Conservation (phyloP, 805 yeast genomes). For the Groenewaldozyma salmanticensis region DNA sequence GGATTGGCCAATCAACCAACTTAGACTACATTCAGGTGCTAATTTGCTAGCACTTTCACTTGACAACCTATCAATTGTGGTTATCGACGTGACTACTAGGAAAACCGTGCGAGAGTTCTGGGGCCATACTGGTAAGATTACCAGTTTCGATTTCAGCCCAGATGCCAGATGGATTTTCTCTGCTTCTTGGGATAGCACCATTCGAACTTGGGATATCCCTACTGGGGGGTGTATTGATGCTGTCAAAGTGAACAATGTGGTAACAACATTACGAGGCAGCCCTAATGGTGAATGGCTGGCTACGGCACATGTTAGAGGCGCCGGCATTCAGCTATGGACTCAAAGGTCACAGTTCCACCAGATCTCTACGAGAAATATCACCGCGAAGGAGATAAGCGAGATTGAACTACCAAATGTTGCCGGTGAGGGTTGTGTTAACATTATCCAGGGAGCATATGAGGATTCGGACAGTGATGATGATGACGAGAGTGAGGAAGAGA, state of each 20-base stretch:
- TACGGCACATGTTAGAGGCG: constrained; percentile 82
- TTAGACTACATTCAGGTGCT: constrained; percentile 72
- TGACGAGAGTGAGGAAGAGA: constrained; percentile 26
- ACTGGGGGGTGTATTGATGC: constrained; percentile 97
- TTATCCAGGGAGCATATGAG: constrained; percentile 72
- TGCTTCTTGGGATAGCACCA: constrained; percentile 71
- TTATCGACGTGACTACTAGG: constrained; percentile 74
- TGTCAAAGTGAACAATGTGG: constrained; percentile 65
- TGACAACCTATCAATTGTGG: constrained; percentile 77
- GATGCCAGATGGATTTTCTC: constrained; percentile 94
- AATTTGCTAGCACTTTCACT: constrained; percentile 78
- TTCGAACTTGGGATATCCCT: constrained; percentile 96
- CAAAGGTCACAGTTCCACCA: constrained; percentile 75
- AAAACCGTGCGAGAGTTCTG: constrained; percentile 74
- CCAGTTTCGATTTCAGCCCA: constrained; percentile 82
- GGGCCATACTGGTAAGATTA: constrained; percentile 86
- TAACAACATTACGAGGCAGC: constrained; percentile 69
- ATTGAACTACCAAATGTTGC: constrained; percentile 64
- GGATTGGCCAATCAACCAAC: constrained; percentile 65
- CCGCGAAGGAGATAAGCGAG: constrained; percentile 47
- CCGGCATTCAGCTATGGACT: constrained; percentile 89
- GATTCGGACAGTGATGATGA: constrained; percentile 25
- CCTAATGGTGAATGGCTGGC: constrained; percentile 87
- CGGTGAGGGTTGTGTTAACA: constrained; percentile 63
- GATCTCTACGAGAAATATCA: constrained; percentile 58